phyloP scores from a whole-genome alignment of 2,329 filamentous ascomycete species.

The Diaporthe sp. region DNA sequence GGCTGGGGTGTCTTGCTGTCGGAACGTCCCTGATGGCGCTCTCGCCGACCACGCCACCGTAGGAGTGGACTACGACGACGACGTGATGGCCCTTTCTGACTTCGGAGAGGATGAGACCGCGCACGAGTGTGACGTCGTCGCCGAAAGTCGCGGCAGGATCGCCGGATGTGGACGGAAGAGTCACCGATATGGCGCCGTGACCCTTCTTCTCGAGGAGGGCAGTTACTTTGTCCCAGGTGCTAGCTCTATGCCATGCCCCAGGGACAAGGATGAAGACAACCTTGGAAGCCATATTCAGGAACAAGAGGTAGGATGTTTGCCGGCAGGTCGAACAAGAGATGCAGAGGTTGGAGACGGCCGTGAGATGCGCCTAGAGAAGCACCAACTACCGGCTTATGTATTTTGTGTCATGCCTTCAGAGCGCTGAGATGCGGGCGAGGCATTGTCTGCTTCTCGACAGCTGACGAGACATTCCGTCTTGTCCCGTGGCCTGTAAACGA shows the following conservation, averaged over 20 bases:
- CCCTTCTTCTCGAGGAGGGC: conserved; percentile 49
- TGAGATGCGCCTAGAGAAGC: neutral
- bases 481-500: neutral
- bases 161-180: conserved; percentile 53
- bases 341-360: too few relatives aligned
- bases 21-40: conserved; percentile 60
- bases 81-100: conserved; percentile 55
- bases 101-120: conserved; percentile 51
- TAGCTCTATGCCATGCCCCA: conserved; percentile 60
- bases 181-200: conserved; percentile 51
- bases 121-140: conserved; percentile 56
- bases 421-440: neutral
- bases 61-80: conserved; percentile 62
- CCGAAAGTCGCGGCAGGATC: conserved; percentile 53
- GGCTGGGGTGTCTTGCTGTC: conserved; percentile 31
- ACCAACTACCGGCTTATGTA: neutral
- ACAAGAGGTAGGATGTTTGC: neutral
- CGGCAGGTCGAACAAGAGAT: neutral
- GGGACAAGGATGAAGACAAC: conserved; percentile 57
- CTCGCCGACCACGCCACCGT: conserved; percentile 60
- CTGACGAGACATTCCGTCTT: neutral
- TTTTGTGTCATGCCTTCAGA: neutral
- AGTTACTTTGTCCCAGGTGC: conserved; percentile 52
- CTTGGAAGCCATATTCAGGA: neutral
- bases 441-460: neutral